These are phyloP conservation scores for Dysphania ambrosioides DNA, from an alignment of 148 eudicot genomes.

Conservation along the genomic window DNA sequence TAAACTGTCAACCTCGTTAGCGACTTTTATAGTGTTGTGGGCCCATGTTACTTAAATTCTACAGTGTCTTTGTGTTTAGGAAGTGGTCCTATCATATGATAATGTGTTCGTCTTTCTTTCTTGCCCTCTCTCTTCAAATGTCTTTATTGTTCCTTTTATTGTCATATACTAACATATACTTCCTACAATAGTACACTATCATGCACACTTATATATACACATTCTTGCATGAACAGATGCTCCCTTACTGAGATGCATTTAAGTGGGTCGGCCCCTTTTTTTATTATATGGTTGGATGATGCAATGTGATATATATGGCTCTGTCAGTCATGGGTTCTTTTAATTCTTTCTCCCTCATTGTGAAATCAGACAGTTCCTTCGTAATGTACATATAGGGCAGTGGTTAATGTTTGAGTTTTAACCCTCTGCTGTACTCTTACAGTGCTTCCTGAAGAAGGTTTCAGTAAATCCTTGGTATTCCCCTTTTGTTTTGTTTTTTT, in stretches of 20 bases:
- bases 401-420: slow-evolving; percentile 24
- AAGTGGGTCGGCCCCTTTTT: slow-evolving; percentile 19
- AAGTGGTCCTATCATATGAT: slow-evolving; percentile 43
- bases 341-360: slow-evolving; percentile 17
- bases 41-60: slow-evolving; percentile 59
- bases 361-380: slow-evolving; percentile 30
- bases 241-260: slow-evolving; percentile 24
- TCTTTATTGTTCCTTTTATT: slow-evolving; percentile 24
- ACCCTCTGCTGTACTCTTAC: slow-evolving; percentile 22
- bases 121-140: slow-evolving; percentile 15
- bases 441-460: slow-evolving; percentile 12
- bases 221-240: slow-evolving; percentile 24
- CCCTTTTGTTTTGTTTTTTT: neutral
- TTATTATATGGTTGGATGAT: slow-evolving; percentile 27
- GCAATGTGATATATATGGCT: slow-evolving; percentile 19
- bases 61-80: slow-evolving; percentile 37
- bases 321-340: slow-evolving; percentile 19
- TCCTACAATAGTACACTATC: neutral
- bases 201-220: slow-evolving; percentile 1
- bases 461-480: neutral
- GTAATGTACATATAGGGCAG: slow-evolving; percentile 35
- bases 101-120: slow-evolving; percentile 12
- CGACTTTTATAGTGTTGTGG: slow-evolving; percentile 45
- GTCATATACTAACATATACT: slow-evolving; percentile 10
- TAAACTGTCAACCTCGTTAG: slow-evolving; percentile 43